Conservation (phyloP, 768 basidiomycete species). For the Xerocomus potaroensis region DNA sequence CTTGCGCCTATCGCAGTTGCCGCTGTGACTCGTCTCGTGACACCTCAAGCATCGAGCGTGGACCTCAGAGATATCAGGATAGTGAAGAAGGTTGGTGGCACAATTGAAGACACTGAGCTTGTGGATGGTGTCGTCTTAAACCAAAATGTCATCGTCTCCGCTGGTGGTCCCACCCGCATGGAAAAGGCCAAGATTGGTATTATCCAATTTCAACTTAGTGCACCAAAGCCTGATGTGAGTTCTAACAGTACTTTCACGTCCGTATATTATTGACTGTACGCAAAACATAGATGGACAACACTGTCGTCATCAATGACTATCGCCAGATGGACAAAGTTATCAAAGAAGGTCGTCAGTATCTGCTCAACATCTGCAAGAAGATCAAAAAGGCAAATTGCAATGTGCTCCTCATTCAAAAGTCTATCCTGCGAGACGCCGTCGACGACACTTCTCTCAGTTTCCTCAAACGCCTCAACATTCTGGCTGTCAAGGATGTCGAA, state of each 20-base stretch:
- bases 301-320: constrained; percentile 98
- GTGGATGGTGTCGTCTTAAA: constrained; percentile 96
- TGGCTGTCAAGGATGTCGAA: constrained; percentile 96
- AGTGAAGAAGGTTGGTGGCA: constrained; percentile 98
- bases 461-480: constrained; percentile 93
- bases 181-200: constrained; percentile 99
- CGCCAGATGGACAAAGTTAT: constrained; percentile 99
- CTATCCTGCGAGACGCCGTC: constrained; percentile 98
- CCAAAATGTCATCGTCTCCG: constrained; percentile 87
- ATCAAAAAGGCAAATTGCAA: constrained; percentile 99
- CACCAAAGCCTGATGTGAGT: constrained; percentile 95
- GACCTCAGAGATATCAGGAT: constrained; percentile 95
- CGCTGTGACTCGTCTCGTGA: constrained; percentile 88
- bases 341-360: constrained; percentile 97
- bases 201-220: constrained; percentile 96
- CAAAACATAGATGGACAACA: constrained; percentile 90
- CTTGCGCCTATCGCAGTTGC: constrained; percentile 98
- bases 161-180: constrained; percentile 90
- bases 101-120: constrained; percentile 97
- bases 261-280: not conserved
- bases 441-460: constrained; percentile 97
- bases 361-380: constrained; percentile 97
- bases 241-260: not conserved
- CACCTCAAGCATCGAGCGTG: constrained; percentile 87
- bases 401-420: constrained; percentile 98